These are phyloP conservation scores for Drechslera avenae DNA, from an alignment of 2,329 filamentous ascomycete species.

Conservation along the genomic window DNA sequence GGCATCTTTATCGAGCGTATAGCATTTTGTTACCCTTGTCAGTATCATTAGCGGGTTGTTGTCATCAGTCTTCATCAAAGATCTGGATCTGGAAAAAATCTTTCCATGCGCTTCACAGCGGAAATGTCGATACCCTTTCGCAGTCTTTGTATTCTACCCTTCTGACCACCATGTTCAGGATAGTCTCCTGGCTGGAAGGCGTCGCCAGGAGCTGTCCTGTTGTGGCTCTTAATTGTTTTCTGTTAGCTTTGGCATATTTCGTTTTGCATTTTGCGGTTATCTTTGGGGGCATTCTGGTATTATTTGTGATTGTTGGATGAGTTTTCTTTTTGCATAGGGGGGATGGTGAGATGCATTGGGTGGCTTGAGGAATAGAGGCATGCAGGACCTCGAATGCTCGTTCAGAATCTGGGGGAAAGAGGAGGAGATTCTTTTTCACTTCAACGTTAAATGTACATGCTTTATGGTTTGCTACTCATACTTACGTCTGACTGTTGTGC, in stretches of 20 bases:
- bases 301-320: no score
- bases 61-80: conserved; percentile 4
- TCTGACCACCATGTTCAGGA: background rate
- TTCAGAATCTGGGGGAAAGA: background rate
- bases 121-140: conserved; percentile 42
- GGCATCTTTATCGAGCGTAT: conserved; percentile 29
- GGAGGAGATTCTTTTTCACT: background rate
- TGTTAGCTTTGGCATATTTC: conserved; percentile 1
- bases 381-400: background rate
- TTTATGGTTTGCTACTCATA: conserved; percentile 1
- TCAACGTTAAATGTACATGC: conserved; percentile 17
- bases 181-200: background rate
- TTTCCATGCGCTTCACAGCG: conserved; percentile 40
- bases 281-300: no score
- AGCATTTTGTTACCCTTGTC: conserved; percentile 5
- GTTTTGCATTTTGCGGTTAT: no score
- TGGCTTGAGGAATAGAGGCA: background rate
- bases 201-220: background rate
- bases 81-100: conserved; percentile 9
- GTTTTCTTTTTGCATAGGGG: background rate
- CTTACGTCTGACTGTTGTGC: background rate
- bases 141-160: conserved; percentile 19
- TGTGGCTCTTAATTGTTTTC: background rate
- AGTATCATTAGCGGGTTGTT: conserved; percentile 1
- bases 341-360: background rate